Base-by-base conservation (phyloP, 1,139 yeast genomes). In the Suhomyces ambrosiae region DNA sequence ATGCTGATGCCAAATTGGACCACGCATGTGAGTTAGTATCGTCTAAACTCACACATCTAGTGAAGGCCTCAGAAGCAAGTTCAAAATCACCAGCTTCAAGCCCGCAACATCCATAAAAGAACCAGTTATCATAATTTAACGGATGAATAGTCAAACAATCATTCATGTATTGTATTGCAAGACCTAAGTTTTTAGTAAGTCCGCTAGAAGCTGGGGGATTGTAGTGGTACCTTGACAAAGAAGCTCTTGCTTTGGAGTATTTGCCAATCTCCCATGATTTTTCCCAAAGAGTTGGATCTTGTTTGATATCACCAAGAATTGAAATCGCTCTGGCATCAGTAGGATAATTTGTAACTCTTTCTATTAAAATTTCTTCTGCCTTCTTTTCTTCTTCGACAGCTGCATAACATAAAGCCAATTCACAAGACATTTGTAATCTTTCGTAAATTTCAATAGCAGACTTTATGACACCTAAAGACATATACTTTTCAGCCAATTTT, bases 381-480 rank as follows among this genome's bases (percentile, higher is more conserved):
- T 78, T 76, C 4, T 61, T 63, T 49, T 80, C 89, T 44, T 86
- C 82, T 18, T 89, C 96, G 15, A 82, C 82, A 1, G 95, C 86
- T 2, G 96, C 95, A 52, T 86, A 80, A 65, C 98, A 92, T 42
- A 92, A 66, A 0, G 97, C 97, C 15, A 87, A 86, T 52, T 92
- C 97, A 36, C 86, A 80, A 53, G 80, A 74, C 71, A 88, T 66
- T 32, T 81, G 77, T 37, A 94, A 68, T 45, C 97, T 70, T 54
- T 86, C 89, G 57, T 89, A 94, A 18, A 92, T 87, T 42, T 87
- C 96, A 35, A 90, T 73, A 0, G 99, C 98, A 7, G 96, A 86
- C 47, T 82, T 82, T 35, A 89, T 65, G 12, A 87, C 81, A 32
- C 98, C 97, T 34, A 94, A 61, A 3, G 94, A 82, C 82, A 90